These are phyloP conservation scores for Tetrahymena borealis DNA, from an alignment of 73 alveolate genomes.

Conservation along the genomic window DNA sequence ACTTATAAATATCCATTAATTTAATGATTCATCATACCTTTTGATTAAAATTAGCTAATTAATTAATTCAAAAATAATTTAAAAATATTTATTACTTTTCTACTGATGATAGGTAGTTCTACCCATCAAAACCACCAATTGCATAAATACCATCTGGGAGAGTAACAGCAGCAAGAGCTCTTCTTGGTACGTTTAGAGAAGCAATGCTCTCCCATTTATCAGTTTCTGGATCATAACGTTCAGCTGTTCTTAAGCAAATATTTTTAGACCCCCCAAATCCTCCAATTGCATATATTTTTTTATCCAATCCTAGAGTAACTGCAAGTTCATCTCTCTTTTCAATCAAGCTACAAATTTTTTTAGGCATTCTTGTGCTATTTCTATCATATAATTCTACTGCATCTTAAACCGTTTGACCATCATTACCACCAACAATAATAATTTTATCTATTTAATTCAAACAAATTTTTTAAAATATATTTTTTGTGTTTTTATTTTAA, in stretches of 20 bases:
- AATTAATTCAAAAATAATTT: neutral
- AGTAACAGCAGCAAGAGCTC: slow-evolving; percentile 87
- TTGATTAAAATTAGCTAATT: neutral
- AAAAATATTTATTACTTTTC: slow-evolving; percentile 56
- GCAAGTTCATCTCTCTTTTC: slow-evolving; percentile 76
- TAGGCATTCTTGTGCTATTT: slow-evolving; percentile 60
- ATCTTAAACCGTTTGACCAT: slow-evolving; percentile 46
- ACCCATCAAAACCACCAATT: slow-evolving; percentile 93
- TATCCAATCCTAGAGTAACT: slow-evolving; percentile 54
- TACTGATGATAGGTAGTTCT: slow-evolving; percentile 60
- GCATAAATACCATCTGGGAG: slow-evolving; percentile 93
- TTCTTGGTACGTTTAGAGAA: slow-evolving; percentile 75
- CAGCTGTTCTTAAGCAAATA: slow-evolving; percentile 73
- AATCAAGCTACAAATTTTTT: slow-evolving; percentile 28
- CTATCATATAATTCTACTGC: slow-evolving; percentile 47
- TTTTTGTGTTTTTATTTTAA: neutral
- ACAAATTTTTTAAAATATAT: neutral
- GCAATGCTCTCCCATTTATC: slow-evolving; percentile 75
- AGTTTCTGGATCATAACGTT: slow-evolving; percentile 55
- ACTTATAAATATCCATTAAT: slow-evolving; percentile 57
- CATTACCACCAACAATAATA: slow-evolving; percentile 74
- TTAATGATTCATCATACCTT: neutral
- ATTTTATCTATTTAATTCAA: slow-evolving; percentile 33
- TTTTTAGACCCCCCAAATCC: slow-evolving; percentile 71
- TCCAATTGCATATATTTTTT: slow-evolving; percentile 72